Evolutionary conservation across 495 filamentous ascomycete genomes (phyloP).

Genomic region (Trichoderma orchidacearum): DNA sequence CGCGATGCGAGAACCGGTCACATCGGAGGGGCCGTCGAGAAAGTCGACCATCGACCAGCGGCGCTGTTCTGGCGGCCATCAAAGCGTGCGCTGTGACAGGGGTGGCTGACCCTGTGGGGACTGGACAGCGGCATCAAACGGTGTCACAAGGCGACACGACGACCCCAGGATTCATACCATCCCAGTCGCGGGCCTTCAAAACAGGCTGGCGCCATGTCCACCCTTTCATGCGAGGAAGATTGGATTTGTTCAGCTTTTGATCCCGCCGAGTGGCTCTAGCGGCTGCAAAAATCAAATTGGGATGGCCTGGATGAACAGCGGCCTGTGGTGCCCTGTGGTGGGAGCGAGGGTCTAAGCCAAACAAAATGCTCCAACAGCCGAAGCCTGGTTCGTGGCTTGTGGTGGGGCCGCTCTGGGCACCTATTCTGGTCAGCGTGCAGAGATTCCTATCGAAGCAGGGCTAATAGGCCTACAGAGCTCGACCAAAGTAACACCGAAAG

Average conservation of each 20-base stretch:
- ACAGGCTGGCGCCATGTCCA: background rate
- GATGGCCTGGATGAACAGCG: background rate
- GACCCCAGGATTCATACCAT: background rate
- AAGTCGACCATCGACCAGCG: background rate
- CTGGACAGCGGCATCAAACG: constrained; percentile 1
- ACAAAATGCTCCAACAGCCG: background rate
- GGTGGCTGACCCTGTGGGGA: constrained; percentile 1
- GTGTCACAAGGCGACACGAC: constrained; percentile 1
- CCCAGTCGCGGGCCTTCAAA: background rate
- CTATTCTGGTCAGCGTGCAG: background rate
- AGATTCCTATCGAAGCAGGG: background rate
- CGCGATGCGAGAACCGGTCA: background rate
- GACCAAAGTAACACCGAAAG: background rate
- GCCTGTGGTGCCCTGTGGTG: background rate
- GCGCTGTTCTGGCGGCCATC: background rate
- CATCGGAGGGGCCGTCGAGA: background rate
- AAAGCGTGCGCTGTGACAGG: background rate
- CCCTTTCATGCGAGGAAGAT: background rate
- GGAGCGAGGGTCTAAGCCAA: background rate
- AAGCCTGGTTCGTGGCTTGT: background rate
- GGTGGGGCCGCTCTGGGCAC: background rate
- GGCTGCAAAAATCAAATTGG: background rate
- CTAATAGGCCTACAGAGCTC: background rate
- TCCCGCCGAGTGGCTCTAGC: background rate
- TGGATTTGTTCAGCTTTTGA: constrained; percentile 1